Percentiles rank a stretch among this genome's conserved stretches.
Evolutionary conservation across 1,284 basidiomycete genomes (phyloP).

Genomic region (Malassezia nana): DNA sequence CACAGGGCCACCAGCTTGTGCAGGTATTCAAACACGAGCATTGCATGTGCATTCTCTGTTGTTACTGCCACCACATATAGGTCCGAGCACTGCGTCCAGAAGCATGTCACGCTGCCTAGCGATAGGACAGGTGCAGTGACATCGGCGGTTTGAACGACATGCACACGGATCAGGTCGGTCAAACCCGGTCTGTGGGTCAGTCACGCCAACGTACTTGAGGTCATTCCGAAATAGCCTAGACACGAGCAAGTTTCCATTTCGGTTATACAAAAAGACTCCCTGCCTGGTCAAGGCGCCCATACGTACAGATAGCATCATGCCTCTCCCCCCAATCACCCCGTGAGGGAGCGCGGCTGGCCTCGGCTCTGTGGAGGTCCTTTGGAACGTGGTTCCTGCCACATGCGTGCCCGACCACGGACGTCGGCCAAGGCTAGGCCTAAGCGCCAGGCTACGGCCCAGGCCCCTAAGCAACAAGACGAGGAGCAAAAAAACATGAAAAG

Average conservation of each 20-base stretch:
- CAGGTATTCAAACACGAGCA: slow-evolving; percentile 92
- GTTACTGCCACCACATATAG: slow-evolving; percentile 88
- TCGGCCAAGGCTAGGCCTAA: not conserved
- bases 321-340: too few species aligned
- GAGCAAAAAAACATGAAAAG: not conserved
- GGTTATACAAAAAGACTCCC: slow-evolving; percentile 97
- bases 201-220: slow-evolving; percentile 23
- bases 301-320: slow-evolving; percentile 18
- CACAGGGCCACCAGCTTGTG: slow-evolving; percentile 90
- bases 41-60: slow-evolving; percentile 96
- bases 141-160: slow-evolving; percentile 93
- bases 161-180: slow-evolving; percentile 53
- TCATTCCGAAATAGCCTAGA: slow-evolving; percentile 42
- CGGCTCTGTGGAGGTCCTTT: not conserved
- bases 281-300: not conserved
- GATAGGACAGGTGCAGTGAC: slow-evolving; percentile 95
- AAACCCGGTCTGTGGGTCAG: slow-evolving; percentile 18
- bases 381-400: not conserved
- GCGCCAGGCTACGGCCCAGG: not conserved
- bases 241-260: slow-evolving; percentile 68
- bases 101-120: slow-evolving; percentile 90
- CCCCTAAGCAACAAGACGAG: not conserved
- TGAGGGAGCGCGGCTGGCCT: too few species aligned
- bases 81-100: slow-evolving; percentile 89
- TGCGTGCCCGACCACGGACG: not conserved